These are phyloP conservation scores for Cutaneotrichosporon sp. DNA, from an alignment of 1,284 basidiomycete genomes.

Conservation along the genomic window DNA sequence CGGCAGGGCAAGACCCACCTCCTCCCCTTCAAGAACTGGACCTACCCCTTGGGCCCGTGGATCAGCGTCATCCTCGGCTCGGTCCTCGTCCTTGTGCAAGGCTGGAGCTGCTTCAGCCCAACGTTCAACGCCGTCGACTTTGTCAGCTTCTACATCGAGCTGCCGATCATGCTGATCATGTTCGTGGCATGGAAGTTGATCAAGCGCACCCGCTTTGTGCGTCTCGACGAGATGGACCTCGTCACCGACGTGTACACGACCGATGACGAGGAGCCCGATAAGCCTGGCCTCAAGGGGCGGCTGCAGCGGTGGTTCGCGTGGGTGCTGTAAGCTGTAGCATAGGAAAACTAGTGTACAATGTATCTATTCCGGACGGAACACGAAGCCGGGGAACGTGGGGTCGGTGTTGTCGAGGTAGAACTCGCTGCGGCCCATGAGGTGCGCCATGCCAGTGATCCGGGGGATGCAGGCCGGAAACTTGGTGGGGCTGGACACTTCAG, in stretches of 20 bases:
- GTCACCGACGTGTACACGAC: conserved; percentile 62
- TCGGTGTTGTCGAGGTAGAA: conserved; percentile 24
- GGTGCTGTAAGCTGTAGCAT: neutral
- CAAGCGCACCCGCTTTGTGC: conserved; percentile 37
- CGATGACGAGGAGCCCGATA: conserved; percentile 1
- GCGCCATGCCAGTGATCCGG: conserved; percentile 19
- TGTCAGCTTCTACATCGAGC: conserved; percentile 59
- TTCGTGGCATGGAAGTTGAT: conserved; percentile 58
- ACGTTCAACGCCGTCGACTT: conserved; percentile 26
- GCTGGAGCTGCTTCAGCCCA: conserved; percentile 61
- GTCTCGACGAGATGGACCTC: conserved; percentile 39
- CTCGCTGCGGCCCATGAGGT: conserved; percentile 17
- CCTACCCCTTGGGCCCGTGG: conserved; percentile 35
- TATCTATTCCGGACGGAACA: conserved; percentile 14
- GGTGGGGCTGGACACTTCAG: conserved; percentile 4
- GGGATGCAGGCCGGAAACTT: conserved; percentile 20
- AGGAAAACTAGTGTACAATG: neutral
- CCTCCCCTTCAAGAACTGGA: conserved; percentile 60
- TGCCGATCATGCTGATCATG: conserved; percentile 72
- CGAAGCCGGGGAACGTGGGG: conserved; percentile 25
- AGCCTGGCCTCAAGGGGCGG: neutral
- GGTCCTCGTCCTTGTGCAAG: conserved; percentile 49
- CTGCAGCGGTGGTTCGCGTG: neutral
- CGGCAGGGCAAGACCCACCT: conserved; percentile 65
- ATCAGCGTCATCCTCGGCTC: conserved; percentile 38